Evolutionary conservation across 495 filamentous ascomycete genomes (phyloP), one percentile per base, ranked within the genome.

Genomic region (Glutinoglossum americanum): DNA sequence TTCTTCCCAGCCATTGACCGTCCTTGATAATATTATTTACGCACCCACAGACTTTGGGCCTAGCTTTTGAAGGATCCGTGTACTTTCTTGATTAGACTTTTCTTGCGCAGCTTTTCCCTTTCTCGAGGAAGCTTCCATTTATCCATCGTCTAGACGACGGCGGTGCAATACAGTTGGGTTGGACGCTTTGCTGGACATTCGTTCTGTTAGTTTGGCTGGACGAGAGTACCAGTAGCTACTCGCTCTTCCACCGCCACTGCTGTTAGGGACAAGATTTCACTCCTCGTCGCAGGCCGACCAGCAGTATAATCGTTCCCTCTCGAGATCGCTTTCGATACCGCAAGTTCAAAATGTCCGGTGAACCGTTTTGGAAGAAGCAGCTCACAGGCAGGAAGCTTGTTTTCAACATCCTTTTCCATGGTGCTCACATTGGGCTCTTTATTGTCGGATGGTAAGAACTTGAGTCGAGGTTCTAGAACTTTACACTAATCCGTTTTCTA

Each of bases 331-430:
- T 58, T 33, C 27, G 54, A 15, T 6, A n/a, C 11, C 19, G 44
- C 41, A 13, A 55, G 21, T 45, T 17, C 32, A 58, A 55, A 17
- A 53, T 53, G 49, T 1, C 11, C 17, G 11, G 2, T 6, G 21
- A 21, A 28, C 1, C 1, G 21, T 53, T 25, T 28, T 32, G 13
- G 28, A 13, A 25, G 35, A 37, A 28, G 26, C 26, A 88, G 66
- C 71, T 88, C 49, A 80, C 81, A 37, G 66, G 71, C 11, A 71
- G 73, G 30, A 89, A 87, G 68, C 62, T 93, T 26, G 35, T 86
- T 44, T 97, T 95, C 72, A 84, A 94, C 70, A 59, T 84, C 56
- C 61, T 93, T 55, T 98, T 95, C 69, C 93, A 89, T 80, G 81
- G 77, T 8, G 65, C 83, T 33, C 92, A 97, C 70, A 78, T 83